These are phyloP conservation scores for Plenodomus biglobosus DNA, from an alignment of 2,329 filamentous ascomycete species.

Conservation along the genomic window DNA sequence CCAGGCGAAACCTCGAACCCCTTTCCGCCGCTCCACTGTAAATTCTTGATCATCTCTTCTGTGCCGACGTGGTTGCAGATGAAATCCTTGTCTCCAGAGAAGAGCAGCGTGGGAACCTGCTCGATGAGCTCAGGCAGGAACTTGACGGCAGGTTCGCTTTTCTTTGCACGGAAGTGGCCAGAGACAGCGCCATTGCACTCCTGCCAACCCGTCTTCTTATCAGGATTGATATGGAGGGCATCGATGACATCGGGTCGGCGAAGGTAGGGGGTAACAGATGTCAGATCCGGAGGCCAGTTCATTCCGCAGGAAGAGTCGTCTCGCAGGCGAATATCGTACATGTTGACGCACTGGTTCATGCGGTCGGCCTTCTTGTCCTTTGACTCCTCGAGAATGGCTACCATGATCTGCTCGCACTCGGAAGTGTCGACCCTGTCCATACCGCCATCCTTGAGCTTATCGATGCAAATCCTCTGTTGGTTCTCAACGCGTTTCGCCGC, in stretches of 20 bases:
- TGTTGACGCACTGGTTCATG: constrained; percentile 73
- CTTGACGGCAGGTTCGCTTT: constrained; percentile 71
- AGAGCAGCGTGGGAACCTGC: constrained; percentile 78
- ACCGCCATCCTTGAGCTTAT: constrained; percentile 60
- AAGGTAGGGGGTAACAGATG: constrained; percentile 77
- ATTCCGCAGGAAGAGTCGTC: constrained; percentile 87
- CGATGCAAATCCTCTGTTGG: constrained; percentile 68
- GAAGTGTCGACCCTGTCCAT: constrained; percentile 66
- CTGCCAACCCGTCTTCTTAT: constrained; percentile 84
- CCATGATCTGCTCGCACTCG: constrained; percentile 76
- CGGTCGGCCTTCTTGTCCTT: constrained; percentile 56
- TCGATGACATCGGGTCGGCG: constrained; percentile 74
- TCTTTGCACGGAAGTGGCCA: constrained; percentile 65
- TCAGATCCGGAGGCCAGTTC: constrained; percentile 94
- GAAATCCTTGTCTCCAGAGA: constrained; percentile 89
- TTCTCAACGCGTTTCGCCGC: constrained; percentile 66
- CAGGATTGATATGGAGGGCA: constrained; percentile 79
- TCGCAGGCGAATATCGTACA: constrained; percentile 91
- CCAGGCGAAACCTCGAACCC: constrained; percentile 88
- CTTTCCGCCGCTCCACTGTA: constrained; percentile 88
- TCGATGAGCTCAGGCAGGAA: constrained; percentile 78
- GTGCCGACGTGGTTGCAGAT: constrained; percentile 98
- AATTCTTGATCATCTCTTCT: constrained; percentile 83
- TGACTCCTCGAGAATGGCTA: constrained; percentile 69
- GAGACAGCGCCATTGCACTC: constrained; percentile 86